Percentiles rank a stretch among this genome's conserved stretches.
phyloP scores from a whole-genome alignment of 1,284 basidiomycete species.

The Cryptococcus sp. region DNA sequence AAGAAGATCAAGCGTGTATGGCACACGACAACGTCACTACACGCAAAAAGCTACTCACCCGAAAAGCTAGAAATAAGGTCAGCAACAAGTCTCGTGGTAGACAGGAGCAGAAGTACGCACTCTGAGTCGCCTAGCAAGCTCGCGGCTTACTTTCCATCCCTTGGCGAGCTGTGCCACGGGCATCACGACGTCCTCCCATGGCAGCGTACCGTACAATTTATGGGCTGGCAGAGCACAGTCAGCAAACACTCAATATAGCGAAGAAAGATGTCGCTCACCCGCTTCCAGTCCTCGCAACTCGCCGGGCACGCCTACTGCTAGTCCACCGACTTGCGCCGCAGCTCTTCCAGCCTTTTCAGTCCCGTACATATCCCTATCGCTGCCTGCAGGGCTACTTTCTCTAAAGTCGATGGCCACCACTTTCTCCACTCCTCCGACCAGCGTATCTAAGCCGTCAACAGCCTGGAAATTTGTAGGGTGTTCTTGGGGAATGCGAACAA shows the following conservation, averaged over 20 bases:
- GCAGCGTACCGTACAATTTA: slow-evolving; percentile 56
- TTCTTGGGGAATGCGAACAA: slow-evolving; percentile 68
- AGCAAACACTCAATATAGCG: slow-evolving; percentile 56
- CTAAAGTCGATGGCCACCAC: slow-evolving; percentile 77
- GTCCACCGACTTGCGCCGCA: slow-evolving; percentile 68
- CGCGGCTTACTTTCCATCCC: slow-evolving; percentile 73
- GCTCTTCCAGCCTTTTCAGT: slow-evolving; percentile 70
- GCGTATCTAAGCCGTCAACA: slow-evolving; percentile 1
- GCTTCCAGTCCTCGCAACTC: slow-evolving; percentile 76
- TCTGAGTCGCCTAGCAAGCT: slow-evolving; percentile 71
- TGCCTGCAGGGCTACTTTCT: slow-evolving; percentile 74
- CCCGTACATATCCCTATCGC: slow-evolving; percentile 74
- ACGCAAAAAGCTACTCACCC: slow-evolving; percentile 9
- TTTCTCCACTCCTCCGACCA: slow-evolving; percentile 7
- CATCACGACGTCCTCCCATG: slow-evolving; percentile 74
- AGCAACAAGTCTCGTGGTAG: slow-evolving; percentile 2
- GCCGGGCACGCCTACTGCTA: slow-evolving; percentile 80
- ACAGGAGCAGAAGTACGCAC: slow-evolving; percentile 53
- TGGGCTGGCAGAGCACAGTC: slow-evolving; percentile 32
- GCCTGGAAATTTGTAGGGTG: neutral
- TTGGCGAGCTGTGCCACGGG: slow-evolving; percentile 73
- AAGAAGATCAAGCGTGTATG: neutral
- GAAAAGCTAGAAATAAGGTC: slow-evolving; percentile 6
- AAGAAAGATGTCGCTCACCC: slow-evolving; percentile 24
- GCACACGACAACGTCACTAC: neutral